Conservation (phyloP, 2,329 filamentous ascomycete genomes). For the Cladosporium velox region DNA sequence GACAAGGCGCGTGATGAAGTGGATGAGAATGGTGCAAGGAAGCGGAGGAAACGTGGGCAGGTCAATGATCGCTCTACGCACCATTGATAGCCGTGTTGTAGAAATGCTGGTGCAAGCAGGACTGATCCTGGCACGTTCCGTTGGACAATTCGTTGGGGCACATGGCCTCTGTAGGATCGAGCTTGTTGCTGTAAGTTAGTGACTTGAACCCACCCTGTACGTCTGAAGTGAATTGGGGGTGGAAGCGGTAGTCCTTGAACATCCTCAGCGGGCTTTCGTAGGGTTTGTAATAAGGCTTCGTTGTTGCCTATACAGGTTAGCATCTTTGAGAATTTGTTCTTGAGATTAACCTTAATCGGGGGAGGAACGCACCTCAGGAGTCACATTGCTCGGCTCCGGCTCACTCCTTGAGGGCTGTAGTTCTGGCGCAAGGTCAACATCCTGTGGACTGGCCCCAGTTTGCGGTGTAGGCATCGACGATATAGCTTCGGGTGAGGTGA, state of each 20-base stretch:
- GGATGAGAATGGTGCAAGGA: not conserved
- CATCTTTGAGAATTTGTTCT: not conserved
- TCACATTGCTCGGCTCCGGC: constrained; percentile 17
- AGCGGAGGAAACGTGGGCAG: constrained; percentile 1
- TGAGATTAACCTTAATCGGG: not conserved
- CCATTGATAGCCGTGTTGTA: constrained; percentile 69
- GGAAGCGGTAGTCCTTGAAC: constrained; percentile 89
- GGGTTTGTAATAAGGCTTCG: constrained; percentile 47
- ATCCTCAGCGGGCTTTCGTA: constrained; percentile 81
- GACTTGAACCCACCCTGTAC: constrained; percentile 80
- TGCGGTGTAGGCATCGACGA: not conserved
- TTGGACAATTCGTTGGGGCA: constrained; percentile 75
- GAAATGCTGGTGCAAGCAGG: constrained; percentile 82
- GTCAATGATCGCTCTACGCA: constrained; percentile 55
- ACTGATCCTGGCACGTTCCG: constrained; percentile 70
- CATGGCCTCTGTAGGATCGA: constrained; percentile 71
- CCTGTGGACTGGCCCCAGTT: constrained; percentile 14
- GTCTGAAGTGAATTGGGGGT: constrained; percentile 70
- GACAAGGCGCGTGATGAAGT: not conserved
- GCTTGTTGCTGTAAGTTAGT: constrained; percentile 89
- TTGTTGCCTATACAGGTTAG: not conserved
- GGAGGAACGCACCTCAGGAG: constrained; percentile 21
- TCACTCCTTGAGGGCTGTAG: constrained; percentile 36
- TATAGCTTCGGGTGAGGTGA: not conserved
- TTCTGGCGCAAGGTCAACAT: constrained; percentile 45